phyloP scores from a whole-genome alignment of 179 eudicot genomes.

The Gypsophila paniculata region DNA sequence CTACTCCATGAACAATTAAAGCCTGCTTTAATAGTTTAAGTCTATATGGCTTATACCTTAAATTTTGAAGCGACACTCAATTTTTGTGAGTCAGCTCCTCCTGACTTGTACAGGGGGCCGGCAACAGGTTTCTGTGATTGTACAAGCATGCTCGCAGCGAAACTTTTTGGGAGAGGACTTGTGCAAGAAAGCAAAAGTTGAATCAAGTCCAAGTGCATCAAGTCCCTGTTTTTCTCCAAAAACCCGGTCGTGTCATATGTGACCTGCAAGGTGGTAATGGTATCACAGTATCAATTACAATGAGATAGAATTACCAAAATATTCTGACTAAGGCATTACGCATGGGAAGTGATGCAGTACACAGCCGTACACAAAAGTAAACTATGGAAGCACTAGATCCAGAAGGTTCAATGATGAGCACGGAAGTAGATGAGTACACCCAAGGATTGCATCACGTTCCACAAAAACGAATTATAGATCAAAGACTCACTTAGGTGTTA shows the following conservation, averaged over 20 bases:
- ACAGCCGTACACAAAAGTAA: background rate
- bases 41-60: conserved; percentile 51
- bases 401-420: background rate
- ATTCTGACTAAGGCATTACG: background rate
- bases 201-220: conserved; percentile 72
- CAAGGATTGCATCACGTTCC: background rate
- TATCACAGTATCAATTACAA: background rate
- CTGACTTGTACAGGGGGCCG: conserved; percentile 75
- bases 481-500: background rate
- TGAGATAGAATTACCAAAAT: background rate
- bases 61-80: conserved; percentile 89
- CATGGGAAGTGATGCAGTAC: background rate
- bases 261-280: conserved; percentile 41
- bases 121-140: conserved; percentile 82
- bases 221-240: conserved; percentile 92
- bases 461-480: background rate
- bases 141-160: conserved; percentile 69
- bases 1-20: background rate
- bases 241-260: conserved; percentile 83
- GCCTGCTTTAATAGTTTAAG: conserved; percentile 9
- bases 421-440: background rate
- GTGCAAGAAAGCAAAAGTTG: conserved; percentile 86
- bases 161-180: conserved; percentile 65
- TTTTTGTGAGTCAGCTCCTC: conserved; percentile 98
- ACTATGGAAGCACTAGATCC: background rate